Percentiles rank a stretch among this genome's conserved stretches.
phyloP scores from a whole-genome alignment of 2,329 filamentous ascomycete species.

The Sporothrix humicola region DNA sequence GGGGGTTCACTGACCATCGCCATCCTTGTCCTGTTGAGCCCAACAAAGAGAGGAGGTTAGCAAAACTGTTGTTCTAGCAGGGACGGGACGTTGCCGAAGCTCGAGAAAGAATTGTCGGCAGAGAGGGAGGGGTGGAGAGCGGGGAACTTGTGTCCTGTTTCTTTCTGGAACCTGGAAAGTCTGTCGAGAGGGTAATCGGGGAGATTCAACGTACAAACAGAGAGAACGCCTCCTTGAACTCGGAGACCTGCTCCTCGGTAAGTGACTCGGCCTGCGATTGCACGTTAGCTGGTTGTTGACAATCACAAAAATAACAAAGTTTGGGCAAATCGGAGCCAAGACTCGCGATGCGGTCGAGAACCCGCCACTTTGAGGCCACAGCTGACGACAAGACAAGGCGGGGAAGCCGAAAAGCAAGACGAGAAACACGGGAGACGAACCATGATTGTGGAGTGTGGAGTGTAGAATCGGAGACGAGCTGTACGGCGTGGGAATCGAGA shows the following conservation, averaged over 20 bases:
- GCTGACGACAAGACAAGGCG: not conserved
- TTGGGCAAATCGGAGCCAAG: not conserved
- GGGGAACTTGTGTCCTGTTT: not conserved
- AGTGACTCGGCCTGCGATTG: slow-evolving; percentile 84
- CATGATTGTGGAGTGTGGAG: slow-evolving; percentile 32
- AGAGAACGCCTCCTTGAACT: slow-evolving; percentile 99
- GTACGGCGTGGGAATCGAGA: not conserved
- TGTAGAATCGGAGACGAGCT: not conserved
- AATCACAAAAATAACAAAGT: slow-evolving; percentile 16
- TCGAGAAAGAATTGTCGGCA: slow-evolving; percentile 10
- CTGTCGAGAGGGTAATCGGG: slow-evolving; percentile 33
- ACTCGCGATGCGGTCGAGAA: not conserved
- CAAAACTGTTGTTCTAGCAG: slow-evolving; percentile 10
- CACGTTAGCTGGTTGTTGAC: slow-evolving; percentile 18
- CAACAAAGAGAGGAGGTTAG: slow-evolving; percentile 27
- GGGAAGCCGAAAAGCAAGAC: not conserved
- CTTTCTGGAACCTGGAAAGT: too few relatives aligned
- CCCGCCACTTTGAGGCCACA: not conserved
- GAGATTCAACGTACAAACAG: slow-evolving; percentile 80
- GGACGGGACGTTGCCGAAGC: slow-evolving; percentile 1
- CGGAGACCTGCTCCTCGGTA: slow-evolving; percentile 99
- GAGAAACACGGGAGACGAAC: slow-evolving; percentile 27
- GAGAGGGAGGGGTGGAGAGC: slow-evolving; percentile 16
- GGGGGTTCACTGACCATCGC: slow-evolving; percentile 40
- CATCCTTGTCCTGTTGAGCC: slow-evolving; percentile 40